These are phyloP conservation scores for Phylloporus arenicola DNA, from an alignment of 768 basidiomycete genomes.

Conservation along the genomic window DNA sequence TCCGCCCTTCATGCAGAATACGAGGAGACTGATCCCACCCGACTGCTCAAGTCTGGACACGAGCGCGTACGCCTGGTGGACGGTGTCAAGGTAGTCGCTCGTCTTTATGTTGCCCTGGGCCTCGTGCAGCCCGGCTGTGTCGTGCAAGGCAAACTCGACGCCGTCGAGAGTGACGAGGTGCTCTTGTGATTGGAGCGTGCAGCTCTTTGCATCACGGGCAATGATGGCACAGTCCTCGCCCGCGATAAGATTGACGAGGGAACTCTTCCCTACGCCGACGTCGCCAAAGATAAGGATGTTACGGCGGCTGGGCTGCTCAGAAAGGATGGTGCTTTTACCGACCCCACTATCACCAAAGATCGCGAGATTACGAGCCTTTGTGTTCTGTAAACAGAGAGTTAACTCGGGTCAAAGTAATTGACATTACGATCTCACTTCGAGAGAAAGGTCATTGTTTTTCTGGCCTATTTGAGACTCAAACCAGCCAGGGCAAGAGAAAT, in stretches of 20 bases:
- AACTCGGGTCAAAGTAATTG: background rate
- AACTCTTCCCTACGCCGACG: slow-evolving; percentile 36
- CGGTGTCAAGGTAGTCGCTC: slow-evolving; percentile 21
- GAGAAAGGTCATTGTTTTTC: background rate
- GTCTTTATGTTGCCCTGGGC: slow-evolving; percentile 20
- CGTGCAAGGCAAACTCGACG: slow-evolving; percentile 18
- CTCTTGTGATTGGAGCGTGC: slow-evolving; percentile 28
- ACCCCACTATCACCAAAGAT: slow-evolving; percentile 41
- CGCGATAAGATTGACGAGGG: slow-evolving; percentile 37
- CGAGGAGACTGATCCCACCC: slow-evolving; percentile 25
- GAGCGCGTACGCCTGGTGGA: slow-evolving; percentile 30
- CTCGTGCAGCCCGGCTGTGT: slow-evolving; percentile 27
- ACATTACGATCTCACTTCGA: slow-evolving; percentile 9
- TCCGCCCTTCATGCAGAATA: slow-evolving; percentile 29
- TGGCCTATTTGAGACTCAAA: background rate
- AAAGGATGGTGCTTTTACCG: slow-evolving; percentile 34
- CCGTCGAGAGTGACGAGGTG: slow-evolving; percentile 18
- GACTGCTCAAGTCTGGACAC: slow-evolving; percentile 26
- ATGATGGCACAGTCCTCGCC: slow-evolving; percentile 22
- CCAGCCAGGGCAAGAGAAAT: background rate
- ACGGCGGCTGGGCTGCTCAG: slow-evolving; percentile 10
- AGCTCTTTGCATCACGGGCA: slow-evolving; percentile 29
- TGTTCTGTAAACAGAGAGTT: slow-evolving; percentile 4
- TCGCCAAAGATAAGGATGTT: slow-evolving; percentile 27
- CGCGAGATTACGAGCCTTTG: slow-evolving; percentile 31